These are phyloP conservation scores for Xylariomycetidae sp. DNA, from an alignment of 2,329 filamentous ascomycete genomes.

Conservation along the genomic window DNA sequence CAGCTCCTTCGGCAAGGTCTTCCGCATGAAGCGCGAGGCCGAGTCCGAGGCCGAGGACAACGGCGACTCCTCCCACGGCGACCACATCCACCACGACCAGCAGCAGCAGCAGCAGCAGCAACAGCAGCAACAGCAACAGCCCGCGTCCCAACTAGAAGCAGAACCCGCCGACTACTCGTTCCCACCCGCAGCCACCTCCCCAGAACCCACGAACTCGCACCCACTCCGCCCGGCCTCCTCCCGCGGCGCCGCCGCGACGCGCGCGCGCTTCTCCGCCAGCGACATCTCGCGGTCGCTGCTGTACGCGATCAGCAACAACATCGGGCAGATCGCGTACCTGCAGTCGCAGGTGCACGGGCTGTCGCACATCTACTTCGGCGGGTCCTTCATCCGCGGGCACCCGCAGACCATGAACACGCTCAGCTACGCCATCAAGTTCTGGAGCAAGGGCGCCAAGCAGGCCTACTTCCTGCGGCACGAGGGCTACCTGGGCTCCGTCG, in stretches of 20 bases:
- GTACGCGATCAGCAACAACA: conserved; percentile 96
- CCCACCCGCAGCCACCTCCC: conserved; percentile 3
- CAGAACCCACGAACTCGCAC: conserved; percentile 6
- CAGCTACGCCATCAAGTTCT: conserved; percentile 95
- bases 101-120: too few species aligned
- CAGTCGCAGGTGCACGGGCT: conserved; percentile 91
- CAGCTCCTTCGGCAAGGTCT: conserved; percentile 94
- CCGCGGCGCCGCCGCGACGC: conserved; percentile 21
- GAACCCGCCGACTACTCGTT: not conserved
- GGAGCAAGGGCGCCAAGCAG: conserved; percentile 89
- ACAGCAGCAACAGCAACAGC: too few species aligned
- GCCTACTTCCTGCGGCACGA: conserved; percentile 95
- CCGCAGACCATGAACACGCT: conserved; percentile 97
- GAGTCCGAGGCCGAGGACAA: conserved; percentile 73
- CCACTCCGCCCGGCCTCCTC: conserved; percentile 13
- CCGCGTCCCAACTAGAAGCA: conserved; percentile 4
- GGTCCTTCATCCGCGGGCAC: conserved; percentile 93
- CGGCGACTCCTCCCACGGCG: conserved; percentile 49
- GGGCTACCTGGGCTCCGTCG: conserved; percentile 89
- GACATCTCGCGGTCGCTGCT: conserved; percentile 89
- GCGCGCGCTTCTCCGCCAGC: conserved; percentile 62
- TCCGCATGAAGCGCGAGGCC: conserved; percentile 82
- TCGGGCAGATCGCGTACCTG: conserved; percentile 95
- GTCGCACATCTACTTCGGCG: conserved; percentile 93
- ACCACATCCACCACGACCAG: conserved; percentile 27